These are phyloP conservation scores for Botrytis galanthina DNA, from an alignment of 2,329 filamentous ascomycete genomes.

Conservation along the genomic window DNA sequence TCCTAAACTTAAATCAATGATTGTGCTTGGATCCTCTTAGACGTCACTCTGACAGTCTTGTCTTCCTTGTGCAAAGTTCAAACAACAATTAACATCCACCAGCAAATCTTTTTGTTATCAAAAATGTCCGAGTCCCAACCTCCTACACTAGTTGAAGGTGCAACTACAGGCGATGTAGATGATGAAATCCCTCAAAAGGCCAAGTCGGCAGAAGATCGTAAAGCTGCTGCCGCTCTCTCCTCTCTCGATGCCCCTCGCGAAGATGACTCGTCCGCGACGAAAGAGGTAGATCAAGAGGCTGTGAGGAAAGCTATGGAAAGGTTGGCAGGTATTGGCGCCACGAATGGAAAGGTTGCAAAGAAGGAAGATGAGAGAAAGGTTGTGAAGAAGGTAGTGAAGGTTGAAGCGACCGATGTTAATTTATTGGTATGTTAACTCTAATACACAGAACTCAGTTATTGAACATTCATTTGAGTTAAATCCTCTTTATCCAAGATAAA, in stretches of 20 bases:
- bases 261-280: conserved; percentile 46
- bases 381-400: conserved; percentile 62
- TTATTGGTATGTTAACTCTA: conserved; percentile 56
- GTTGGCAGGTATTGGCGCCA: conserved; percentile 44
- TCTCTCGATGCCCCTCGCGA: conserved; percentile 57
- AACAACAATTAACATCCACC: background rate
- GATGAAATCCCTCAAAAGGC: conserved; percentile 51
- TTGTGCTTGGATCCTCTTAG: conserved; percentile 10
- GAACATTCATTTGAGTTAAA: background rate
- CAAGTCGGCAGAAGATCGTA: conserved; percentile 73
- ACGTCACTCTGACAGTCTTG: background rate
- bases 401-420: conserved; percentile 68
- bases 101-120: conserved; percentile 18
- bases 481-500: background rate
- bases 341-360: conserved; percentile 39
- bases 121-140: conserved; percentile 64
- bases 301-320: conserved; percentile 70
- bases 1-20: conserved; percentile 2
- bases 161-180: conserved; percentile 56
- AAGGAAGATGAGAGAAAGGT: conserved; percentile 51
- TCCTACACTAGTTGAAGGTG: conserved; percentile 56
- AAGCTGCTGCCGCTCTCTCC: conserved; percentile 71
- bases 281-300: conserved; percentile 64
- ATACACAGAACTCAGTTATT: background rate
- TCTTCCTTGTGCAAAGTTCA: background rate